A percentile compares a stretch with the other conserved stretches of the same genome.
These are phyloP conservation scores for Quercus ilex DNA, from an alignment of 306 rosid species.

Conservation along the genomic window DNA sequence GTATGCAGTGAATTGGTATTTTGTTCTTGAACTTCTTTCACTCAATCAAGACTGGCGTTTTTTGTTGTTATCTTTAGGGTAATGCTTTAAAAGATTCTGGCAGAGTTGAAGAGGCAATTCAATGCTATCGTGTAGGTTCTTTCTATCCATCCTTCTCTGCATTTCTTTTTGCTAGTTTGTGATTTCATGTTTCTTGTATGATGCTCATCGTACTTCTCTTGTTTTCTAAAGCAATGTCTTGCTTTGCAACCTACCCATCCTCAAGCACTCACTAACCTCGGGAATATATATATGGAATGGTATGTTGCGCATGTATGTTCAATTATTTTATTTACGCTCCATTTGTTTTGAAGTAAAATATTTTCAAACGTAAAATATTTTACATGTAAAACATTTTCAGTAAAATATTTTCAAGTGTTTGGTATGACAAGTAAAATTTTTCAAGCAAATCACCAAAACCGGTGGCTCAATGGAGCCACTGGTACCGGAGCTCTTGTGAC, in stretches of 20 bases:
- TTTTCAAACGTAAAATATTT: no score
- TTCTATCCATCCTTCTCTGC: neutral
- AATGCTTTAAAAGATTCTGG: slow-evolving; percentile 94
- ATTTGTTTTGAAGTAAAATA: no score
- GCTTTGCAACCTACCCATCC: slow-evolving; percentile 88
- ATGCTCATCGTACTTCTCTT: slow-evolving; percentile 23
- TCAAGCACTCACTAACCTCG: slow-evolving; percentile 95
- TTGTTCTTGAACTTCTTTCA: neutral
- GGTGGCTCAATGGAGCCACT: no score
- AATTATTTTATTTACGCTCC: neutral
- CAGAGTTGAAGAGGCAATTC: slow-evolving; percentile 94
- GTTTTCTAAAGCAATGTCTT: slow-evolving; percentile 84
- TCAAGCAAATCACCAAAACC: no score
- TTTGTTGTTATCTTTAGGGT: slow-evolving; percentile 43
- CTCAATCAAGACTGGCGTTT: neutral
- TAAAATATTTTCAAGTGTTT: no score
- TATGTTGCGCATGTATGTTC: slow-evolving; percentile 27
- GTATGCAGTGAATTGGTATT: neutral
- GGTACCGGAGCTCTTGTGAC: no score
- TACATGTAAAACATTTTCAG: no score
- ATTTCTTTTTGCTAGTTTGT: neutral
- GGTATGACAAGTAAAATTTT: no score
- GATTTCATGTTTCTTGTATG: neutral
- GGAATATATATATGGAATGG: slow-evolving; percentile 99
- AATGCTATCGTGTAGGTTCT: slow-evolving; percentile 78